phyloP scores from a whole-genome alignment of 163 green algal species.

The Coccomyxa subellipsoidea region DNA sequence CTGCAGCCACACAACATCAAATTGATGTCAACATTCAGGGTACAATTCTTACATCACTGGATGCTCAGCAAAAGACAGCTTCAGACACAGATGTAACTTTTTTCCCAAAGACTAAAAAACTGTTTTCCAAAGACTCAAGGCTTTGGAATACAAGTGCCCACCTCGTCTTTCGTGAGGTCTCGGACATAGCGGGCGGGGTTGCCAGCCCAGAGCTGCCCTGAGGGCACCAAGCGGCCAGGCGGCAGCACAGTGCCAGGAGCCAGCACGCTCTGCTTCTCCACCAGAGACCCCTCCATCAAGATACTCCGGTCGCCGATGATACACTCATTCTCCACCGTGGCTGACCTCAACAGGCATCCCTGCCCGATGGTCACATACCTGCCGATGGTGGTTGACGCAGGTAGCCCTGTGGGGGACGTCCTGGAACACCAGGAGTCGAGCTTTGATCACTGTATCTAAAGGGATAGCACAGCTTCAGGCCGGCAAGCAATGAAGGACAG shows the following conservation, averaged over 20 bases:
- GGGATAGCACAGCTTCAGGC: no score
- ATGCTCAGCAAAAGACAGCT: no score
- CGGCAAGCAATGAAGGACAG: no score
- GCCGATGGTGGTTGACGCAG: slow-evolving; percentile 82
- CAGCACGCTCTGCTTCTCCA: slow-evolving; percentile 78
- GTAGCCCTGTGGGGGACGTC: slow-evolving; percentile 83
- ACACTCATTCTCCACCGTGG: slow-evolving; percentile 74
- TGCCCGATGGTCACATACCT: slow-evolving; percentile 89
- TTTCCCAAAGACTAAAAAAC: no score
- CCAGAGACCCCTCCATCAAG: slow-evolving; percentile 76
- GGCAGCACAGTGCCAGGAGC: slow-evolving; percentile 80
- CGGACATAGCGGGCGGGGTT: slow-evolving; percentile 80
- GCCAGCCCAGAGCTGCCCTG: slow-evolving; percentile 85
- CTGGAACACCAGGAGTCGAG: no score
- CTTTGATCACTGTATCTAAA: no score
- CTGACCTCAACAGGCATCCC: slow-evolving; percentile 75
- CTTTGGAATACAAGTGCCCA: slow-evolving; percentile 4
- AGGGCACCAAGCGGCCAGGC: slow-evolving; percentile 72
- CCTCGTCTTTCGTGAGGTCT: slow-evolving; percentile 82
- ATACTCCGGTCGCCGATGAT: slow-evolving; percentile 82
- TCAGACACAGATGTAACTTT: no score
- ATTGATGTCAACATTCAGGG: background rate
- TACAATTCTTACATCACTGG: background rate
- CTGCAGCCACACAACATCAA: no score
- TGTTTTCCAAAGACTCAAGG: no score